Percentiles rank a stretch among this genome's conserved stretches.
Conservation (phyloP, 495 filamentous ascomycete species). For the Astrothelium subdiscretum region DNA sequence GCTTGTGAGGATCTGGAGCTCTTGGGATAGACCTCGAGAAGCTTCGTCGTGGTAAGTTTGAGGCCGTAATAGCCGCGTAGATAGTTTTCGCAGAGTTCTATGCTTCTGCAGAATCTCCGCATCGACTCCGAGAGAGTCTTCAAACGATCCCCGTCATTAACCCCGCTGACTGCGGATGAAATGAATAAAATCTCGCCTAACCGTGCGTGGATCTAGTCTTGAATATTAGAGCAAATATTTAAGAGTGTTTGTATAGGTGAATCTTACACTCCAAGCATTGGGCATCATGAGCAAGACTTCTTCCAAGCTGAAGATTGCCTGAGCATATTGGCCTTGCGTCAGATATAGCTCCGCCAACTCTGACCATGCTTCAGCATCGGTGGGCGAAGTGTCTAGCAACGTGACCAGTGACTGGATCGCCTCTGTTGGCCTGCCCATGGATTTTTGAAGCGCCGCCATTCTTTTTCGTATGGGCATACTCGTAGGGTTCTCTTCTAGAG, state of each 20-base stretch:
- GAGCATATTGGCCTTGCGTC: conserved; percentile 58
- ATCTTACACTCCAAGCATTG: conserved; percentile 84
- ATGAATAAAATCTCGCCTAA: conserved; percentile 75
- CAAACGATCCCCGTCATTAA: conserved; percentile 28
- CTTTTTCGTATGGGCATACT: conserved; percentile 83
- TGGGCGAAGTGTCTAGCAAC: conserved; percentile 72
- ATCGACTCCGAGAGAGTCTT: conserved; percentile 57
- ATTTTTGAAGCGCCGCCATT: conserved; percentile 65
- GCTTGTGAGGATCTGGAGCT: conserved; percentile 14
- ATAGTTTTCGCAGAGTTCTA: conserved; percentile 90
- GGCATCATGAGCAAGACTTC: conserved; percentile 82
- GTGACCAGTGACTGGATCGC: conserved; percentile 62
- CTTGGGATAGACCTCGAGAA: conserved; percentile 17
- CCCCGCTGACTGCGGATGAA: conserved; percentile 38
- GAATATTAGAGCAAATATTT: background rate
- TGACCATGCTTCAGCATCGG: conserved; percentile 88
- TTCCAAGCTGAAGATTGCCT: conserved; percentile 81
- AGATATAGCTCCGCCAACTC: conserved; percentile 83
- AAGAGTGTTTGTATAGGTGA: background rate
- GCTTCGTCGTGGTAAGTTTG: conserved; percentile 37
- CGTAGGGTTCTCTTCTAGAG: conserved; percentile 60
- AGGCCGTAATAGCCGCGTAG: conserved; percentile 86
- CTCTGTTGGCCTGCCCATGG: conserved; percentile 54
- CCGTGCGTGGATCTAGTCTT: conserved; percentile 65
- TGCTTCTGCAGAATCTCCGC: conserved; percentile 73